Evolutionary conservation across 345 rosid species (phyloP).

Genomic region (Ailanthus altissimus): DNA sequence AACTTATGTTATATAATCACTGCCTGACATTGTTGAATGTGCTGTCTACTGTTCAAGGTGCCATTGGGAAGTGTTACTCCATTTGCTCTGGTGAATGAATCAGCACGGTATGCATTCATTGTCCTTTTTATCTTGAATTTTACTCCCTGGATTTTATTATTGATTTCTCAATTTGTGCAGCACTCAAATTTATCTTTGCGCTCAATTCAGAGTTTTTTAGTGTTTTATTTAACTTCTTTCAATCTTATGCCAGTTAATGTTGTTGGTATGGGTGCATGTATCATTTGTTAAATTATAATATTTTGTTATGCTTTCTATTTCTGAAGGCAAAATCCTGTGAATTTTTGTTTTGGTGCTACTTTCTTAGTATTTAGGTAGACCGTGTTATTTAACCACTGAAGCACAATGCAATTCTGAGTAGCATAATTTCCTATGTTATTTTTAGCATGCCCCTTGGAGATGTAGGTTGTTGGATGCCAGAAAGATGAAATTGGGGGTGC

Average conservation of each 20-base stretch:
- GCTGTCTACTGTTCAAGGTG: constrained; percentile 45
- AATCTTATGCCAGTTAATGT: not conserved
- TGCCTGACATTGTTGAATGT: constrained; percentile 9
- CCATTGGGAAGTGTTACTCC: constrained; percentile 90
- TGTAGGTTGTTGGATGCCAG: not conserved
- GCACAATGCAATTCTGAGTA: not conserved
- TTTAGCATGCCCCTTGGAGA: not conserved
- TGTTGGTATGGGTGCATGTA: not conserved
- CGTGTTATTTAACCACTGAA: not conserved
- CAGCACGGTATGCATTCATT: constrained; percentile 61
- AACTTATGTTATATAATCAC: not conserved
- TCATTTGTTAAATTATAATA: not conserved
- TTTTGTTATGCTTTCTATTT: not conserved
- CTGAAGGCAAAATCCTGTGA: not conserved
- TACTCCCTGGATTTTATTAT: not conserved
- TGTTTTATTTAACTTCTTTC: not conserved
- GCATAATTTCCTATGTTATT: not conserved
- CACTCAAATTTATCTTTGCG: not conserved
- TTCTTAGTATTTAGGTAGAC: not conserved
- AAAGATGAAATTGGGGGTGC: not conserved
- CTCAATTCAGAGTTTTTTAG: not conserved
- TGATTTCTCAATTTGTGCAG: not conserved
- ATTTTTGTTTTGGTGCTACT: not conserved
- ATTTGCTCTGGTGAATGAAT: constrained; percentile 74
- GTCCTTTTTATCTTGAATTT: not conserved